Evolutionary conservation across 2,329 filamentous ascomycete species (phyloP).

Genomic region (Paecilomyces dactylethromorphus): DNA sequence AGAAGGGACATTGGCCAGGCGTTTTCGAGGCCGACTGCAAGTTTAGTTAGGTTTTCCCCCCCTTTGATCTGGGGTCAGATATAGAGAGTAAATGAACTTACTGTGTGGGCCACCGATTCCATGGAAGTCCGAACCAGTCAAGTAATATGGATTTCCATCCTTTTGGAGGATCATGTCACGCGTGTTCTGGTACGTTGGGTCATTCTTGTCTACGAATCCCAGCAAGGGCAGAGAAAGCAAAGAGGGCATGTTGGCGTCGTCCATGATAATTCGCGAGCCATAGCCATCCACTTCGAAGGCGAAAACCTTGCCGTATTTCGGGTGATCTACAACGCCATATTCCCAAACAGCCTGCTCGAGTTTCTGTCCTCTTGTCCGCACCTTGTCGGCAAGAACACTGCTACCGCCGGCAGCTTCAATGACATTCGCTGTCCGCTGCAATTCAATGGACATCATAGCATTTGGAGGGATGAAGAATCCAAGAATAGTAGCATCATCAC

Average conservation of each 20-base stretch:
- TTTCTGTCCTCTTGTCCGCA: slow-evolving; percentile 52
- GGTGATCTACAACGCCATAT: slow-evolving; percentile 60
- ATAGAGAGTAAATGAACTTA: slow-evolving; percentile 25
- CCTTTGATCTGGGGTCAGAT: neutral
- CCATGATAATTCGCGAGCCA: slow-evolving; percentile 56
- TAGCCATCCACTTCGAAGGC: slow-evolving; percentile 62
- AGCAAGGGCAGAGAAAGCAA: slow-evolving; percentile 54
- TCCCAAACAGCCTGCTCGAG: slow-evolving; percentile 77
- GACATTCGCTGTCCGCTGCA: slow-evolving; percentile 65
- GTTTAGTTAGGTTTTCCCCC: slow-evolving; percentile 29
- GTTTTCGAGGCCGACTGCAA: slow-evolving; percentile 72
- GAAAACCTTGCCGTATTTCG: slow-evolving; percentile 52
- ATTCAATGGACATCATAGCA: slow-evolving; percentile 89
- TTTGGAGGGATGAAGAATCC: slow-evolving; percentile 95
- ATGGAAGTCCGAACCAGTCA: slow-evolving; percentile 67
- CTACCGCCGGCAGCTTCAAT: slow-evolving; percentile 56
- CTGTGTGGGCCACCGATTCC: slow-evolving; percentile 77
- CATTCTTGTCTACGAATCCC: slow-evolving; percentile 51
- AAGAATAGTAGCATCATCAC: slow-evolving; percentile 88
- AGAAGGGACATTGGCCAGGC: slow-evolving; percentile 97
- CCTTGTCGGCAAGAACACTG: slow-evolving; percentile 39
- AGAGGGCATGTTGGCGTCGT: slow-evolving; percentile 60
- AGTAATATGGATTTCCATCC: slow-evolving; percentile 78
- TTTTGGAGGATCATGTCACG: slow-evolving; percentile 72
- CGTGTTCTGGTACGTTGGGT: slow-evolving; percentile 80